phyloP scores from a whole-genome alignment of 768 basidiomycete species.

The Favolaschia claudopus region DNA sequence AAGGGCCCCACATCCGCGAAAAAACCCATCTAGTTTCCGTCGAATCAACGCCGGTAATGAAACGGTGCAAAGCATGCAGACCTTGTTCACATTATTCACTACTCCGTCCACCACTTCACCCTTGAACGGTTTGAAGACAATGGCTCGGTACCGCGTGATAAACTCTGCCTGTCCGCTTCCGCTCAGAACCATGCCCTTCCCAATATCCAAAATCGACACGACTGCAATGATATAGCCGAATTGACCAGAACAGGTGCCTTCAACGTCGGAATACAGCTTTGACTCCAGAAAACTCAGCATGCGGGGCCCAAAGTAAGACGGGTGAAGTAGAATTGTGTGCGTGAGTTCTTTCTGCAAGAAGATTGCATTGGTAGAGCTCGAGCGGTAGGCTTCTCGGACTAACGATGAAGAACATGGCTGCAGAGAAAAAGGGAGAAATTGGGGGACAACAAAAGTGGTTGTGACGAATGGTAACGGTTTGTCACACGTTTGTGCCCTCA shows the following conservation, averaged over 20 bases:
- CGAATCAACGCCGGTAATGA: neutral
- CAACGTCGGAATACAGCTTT: slow-evolving; percentile 94
- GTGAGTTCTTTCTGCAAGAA: slow-evolving; percentile 86
- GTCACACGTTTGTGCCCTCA: neutral
- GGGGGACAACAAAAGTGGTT: neutral
- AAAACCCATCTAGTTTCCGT: slow-evolving; percentile 86
- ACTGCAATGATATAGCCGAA: slow-evolving; percentile 96
- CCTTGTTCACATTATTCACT: slow-evolving; percentile 95
- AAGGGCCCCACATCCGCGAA: slow-evolving; percentile 96
- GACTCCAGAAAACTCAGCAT: slow-evolving; percentile 93
- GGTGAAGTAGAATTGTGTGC: slow-evolving; percentile 97
- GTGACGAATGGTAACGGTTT: too few relatives aligned
- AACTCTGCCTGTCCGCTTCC: slow-evolving; percentile 97
- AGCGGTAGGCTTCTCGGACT: slow-evolving; percentile 37
- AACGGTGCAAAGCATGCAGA: slow-evolving; percentile 42
- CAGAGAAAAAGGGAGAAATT: neutral
- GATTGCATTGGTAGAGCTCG: slow-evolving; percentile 12
- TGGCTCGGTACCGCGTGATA: slow-evolving; percentile 90
- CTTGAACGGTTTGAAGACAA: slow-evolving; percentile 99
- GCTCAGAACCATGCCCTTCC: slow-evolving; percentile 89
- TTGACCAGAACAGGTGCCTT: slow-evolving; percentile 95
- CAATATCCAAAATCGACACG: slow-evolving; percentile 89
- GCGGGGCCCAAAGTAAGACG: slow-evolving; percentile 96
- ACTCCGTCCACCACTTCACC: slow-evolving; percentile 98
- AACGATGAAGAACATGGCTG: slow-evolving; percentile 76